A percentile compares a stretch with the other conserved stretches of the same genome.
These are phyloP conservation scores for Chrysoporthe austroafricana DNA, from an alignment of 2,329 filamentous ascomycete genomes.

Conservation along the genomic window DNA sequence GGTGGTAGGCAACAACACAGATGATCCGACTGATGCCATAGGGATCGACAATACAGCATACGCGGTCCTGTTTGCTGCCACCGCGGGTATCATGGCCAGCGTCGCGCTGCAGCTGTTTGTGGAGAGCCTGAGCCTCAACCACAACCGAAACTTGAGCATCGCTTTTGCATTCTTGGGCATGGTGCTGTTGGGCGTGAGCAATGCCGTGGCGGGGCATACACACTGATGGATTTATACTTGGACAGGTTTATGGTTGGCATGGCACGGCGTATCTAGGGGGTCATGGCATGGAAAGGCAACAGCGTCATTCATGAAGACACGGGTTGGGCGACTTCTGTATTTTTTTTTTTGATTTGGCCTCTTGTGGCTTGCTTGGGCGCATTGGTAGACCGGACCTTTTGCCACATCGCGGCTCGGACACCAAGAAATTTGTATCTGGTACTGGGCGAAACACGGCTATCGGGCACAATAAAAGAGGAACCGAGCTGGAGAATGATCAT, in stretches of 20 bases:
- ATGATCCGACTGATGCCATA: conserved; percentile 33
- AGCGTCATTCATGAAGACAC: not conserved
- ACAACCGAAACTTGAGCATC: conserved; percentile 77
- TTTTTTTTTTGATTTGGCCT: not conserved
- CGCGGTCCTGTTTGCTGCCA: conserved; percentile 83
- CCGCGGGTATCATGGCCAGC: conserved; percentile 93
- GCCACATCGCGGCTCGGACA: not conserved
- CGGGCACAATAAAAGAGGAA: not conserved
- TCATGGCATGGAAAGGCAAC: not conserved
- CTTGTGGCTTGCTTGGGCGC: not conserved
- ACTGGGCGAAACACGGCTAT: not conserved
- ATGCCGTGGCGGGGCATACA: conserved; percentile 50
- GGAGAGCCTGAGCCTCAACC: conserved; percentile 82
- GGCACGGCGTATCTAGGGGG: not conserved
- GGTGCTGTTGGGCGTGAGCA: conserved; percentile 83
- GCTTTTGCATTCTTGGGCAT: conserved; percentile 84
- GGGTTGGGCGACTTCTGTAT: not conserved
- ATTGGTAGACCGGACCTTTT: not conserved
- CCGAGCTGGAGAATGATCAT: not conserved
- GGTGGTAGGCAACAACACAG: conserved; percentile 55
- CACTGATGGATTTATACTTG: conserved; percentile 3
- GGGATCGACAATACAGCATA: conserved; percentile 64
- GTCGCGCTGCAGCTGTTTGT: conserved; percentile 89
- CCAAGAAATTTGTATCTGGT: not conserved
- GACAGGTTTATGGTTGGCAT: not conserved